Conservation (phyloP, 2,329 filamentous ascomycete species). For the Botrytis fabae region DNA sequence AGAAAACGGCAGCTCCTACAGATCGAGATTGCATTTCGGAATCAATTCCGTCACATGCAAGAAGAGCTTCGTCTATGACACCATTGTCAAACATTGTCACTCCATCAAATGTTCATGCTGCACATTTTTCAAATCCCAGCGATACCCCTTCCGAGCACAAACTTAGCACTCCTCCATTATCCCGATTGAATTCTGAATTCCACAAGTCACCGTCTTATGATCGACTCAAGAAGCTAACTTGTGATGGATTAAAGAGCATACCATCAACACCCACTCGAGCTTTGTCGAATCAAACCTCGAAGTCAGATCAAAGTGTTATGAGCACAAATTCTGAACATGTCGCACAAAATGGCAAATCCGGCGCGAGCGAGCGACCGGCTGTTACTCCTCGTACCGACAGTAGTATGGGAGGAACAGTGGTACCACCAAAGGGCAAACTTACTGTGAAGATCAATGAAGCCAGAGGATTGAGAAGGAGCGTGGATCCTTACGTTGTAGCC, state of each 20-base stretch:
- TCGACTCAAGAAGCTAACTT: constrained; percentile 85
- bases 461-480: constrained; percentile 75
- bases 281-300: constrained; percentile 59
- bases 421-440: constrained; percentile 79
- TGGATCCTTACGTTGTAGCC: constrained; percentile 91
- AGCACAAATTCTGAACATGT: constrained; percentile 42
- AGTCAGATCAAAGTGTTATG: constrained; percentile 46
- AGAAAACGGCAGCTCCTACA: constrained; percentile 39
- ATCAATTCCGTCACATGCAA: constrained; percentile 46
- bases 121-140: constrained; percentile 68
- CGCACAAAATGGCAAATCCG: constrained; percentile 44
- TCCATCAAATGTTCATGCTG: constrained; percentile 62
- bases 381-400: constrained; percentile 36
- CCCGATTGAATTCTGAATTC: constrained; percentile 47
- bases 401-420: constrained; percentile 59
- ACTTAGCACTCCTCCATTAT: constrained; percentile 51
- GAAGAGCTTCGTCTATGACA: constrained; percentile 50
- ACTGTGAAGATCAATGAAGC: constrained; percentile 87
- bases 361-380: constrained; percentile 37
- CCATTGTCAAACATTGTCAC: constrained; percentile 66
- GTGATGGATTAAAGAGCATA: constrained; percentile 83
- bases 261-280: constrained; percentile 87
- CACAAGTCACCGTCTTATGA: constrained; percentile 63
- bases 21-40: constrained; percentile 50
- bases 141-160: constrained; percentile 52